Conservation (phyloP, 1,284 basidiomycete species). For the Naganishia liquefaciens region DNA sequence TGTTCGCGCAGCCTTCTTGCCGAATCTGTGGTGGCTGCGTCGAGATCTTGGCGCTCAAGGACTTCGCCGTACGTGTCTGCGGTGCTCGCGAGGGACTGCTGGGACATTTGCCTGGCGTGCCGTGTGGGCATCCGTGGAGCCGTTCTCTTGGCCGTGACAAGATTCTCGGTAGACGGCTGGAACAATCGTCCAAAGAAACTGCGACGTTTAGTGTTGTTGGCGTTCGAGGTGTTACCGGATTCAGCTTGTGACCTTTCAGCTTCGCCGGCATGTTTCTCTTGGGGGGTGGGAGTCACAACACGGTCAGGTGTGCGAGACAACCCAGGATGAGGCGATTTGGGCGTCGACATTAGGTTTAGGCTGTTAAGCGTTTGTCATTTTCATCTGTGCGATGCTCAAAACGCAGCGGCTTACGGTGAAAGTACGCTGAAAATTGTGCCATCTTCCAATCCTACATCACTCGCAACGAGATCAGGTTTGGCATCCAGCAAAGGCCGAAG, state of each 20-base stretch:
- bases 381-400: conserved; percentile 49
- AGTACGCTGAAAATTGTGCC: conserved; percentile 91
- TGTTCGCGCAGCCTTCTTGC: not conserved
- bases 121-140: not conserved
- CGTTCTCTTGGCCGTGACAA: not conserved
- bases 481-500: conserved; percentile 86
- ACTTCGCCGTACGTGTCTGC: conserved; percentile 3
- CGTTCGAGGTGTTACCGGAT: not conserved
- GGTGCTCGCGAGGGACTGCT: conserved; percentile 13
- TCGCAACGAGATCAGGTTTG: conserved; percentile 88
- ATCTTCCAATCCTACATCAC: conserved; percentile 76
- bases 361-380: not conserved
- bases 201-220: conserved; percentile 33
- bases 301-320: conserved; percentile 14
- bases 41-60: not conserved
- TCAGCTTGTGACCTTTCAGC: not conserved
- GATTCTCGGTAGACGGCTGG: conserved; percentile 22
- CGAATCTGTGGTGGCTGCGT: not conserved
- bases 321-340: conserved; percentile 6
- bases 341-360: conserved; percentile 12
- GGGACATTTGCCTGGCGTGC: conserved; percentile 15
- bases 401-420: conserved; percentile 65
- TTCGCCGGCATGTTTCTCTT: too few species aligned
- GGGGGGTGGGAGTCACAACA: conserved; percentile 3
- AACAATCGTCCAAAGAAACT: conserved; percentile 22